Conservation (phyloP, 139 green algal genomes). For the Zygnema cylindricum region DNA sequence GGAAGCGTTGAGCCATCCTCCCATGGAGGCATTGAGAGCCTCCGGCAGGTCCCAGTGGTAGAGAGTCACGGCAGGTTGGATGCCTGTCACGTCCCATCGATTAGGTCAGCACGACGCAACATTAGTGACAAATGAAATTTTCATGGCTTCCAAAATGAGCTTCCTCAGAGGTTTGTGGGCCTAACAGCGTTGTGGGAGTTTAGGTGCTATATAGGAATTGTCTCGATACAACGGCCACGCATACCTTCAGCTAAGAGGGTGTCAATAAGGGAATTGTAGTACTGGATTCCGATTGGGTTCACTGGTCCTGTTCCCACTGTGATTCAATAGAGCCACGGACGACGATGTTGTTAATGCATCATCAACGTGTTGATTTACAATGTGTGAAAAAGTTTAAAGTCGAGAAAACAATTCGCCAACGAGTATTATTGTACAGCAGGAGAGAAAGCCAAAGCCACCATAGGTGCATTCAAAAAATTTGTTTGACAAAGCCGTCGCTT, state of each 20-base stretch:
- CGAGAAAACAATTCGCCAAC: no score
- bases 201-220: slow-evolving; percentile 1
- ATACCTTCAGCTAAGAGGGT: neutral
- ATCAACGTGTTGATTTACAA: no score
- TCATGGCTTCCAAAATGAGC: neutral
- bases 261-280: slow-evolving; percentile 30
- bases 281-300: slow-evolving; percentile 5
- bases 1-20: slow-evolving; percentile 44
- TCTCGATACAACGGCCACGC: neutral
- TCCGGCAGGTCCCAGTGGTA: slow-evolving; percentile 56
- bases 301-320: slow-evolving; percentile 11
- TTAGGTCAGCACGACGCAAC: neutral
- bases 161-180: no score
- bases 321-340: neutral
- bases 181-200: neutral
- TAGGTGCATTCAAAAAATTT: no score
- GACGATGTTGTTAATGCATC: no score
- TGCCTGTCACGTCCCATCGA: slow-evolving; percentile 19
- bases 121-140: neutral
- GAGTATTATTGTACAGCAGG: no score
- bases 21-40: slow-evolving; percentile 6
- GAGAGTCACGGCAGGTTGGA: slow-evolving; percentile 47
- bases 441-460: no score
- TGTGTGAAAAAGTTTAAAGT: no score
- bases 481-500: no score